Evolutionary conservation across 257 asterid species (phyloP).

Genomic region (Solanum piurae): DNA sequence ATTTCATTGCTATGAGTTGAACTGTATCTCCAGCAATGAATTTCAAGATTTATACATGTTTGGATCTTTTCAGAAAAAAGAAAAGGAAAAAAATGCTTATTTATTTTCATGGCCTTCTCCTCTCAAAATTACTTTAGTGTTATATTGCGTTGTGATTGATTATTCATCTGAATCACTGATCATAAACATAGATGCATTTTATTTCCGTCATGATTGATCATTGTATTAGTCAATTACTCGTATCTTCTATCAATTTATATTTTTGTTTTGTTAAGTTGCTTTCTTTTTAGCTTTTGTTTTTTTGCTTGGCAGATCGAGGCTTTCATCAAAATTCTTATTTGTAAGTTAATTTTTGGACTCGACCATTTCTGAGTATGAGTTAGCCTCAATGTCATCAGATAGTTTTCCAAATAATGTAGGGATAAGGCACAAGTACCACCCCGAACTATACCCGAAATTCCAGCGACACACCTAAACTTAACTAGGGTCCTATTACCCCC

Average conservation of each 20-base stretch:
- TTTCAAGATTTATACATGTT: conserved; percentile 10
- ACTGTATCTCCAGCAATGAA: conserved; percentile 3
- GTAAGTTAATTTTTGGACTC: not conserved
- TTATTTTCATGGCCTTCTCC: not conserved
- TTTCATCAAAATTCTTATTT: not conserved
- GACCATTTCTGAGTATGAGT: not conserved
- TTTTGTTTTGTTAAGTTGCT: not conserved
- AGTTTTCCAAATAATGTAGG: not conserved
- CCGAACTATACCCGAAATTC: not conserved
- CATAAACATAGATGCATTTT: conserved; percentile 8
- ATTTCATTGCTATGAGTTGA: conserved; percentile 3
- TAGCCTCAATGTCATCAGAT: not conserved
- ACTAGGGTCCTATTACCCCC: not conserved
- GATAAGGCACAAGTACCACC: not conserved
- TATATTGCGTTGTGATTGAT: not conserved
- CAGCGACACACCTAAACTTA: not conserved
- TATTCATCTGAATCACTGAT: conserved; percentile 10
- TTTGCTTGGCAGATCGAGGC: not conserved
- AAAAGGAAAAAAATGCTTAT: not conserved
- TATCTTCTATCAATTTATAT: not conserved
- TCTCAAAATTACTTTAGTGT: not conserved
- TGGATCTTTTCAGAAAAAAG: not conserved
- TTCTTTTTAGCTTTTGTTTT: not conserved
- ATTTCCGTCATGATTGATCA: not conserved
- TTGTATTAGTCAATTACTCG: not conserved